phyloP scores from a whole-genome alignment of 1,284 basidiomycete species.

The Apiotrichum mycotoxinovorans region DNA sequence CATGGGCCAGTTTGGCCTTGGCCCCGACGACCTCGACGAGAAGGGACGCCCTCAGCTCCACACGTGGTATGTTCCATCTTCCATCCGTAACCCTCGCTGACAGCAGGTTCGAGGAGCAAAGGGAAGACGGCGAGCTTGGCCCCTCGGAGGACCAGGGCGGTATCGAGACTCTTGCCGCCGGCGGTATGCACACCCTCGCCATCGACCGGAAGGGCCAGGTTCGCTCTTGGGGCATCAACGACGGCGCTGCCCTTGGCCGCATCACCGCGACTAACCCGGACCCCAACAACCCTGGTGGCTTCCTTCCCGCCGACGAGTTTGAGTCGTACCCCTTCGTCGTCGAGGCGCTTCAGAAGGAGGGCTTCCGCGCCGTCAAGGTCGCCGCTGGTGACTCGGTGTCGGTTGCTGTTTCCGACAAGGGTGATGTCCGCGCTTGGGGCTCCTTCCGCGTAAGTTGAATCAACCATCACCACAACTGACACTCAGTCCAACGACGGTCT shows the following conservation, averaged over 20 bases:
- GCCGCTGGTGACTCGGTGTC: conserved; percentile 81
- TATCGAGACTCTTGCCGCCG: conserved; percentile 69
- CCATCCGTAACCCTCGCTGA: neutral
- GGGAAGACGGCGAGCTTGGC: conserved; percentile 45
- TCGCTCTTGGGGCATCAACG: conserved; percentile 87
- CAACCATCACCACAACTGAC: neutral
- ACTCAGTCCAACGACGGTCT: conserved; percentile 66
- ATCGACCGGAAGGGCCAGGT: conserved; percentile 77
- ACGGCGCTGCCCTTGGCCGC: conserved; percentile 86
- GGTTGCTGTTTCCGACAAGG: conserved; percentile 70
- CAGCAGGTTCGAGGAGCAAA: conserved; percentile 47
- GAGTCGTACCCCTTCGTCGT: conserved; percentile 72
- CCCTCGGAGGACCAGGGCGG: conserved; percentile 57
- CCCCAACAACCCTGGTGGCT: conserved; percentile 55
- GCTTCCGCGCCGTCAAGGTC: conserved; percentile 75
- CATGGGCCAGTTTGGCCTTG: conserved; percentile 83
- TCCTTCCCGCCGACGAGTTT: conserved; percentile 70
- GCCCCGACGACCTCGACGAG: conserved; percentile 63
- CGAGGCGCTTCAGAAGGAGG: conserved; percentile 64
- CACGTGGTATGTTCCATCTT: conserved; percentile 38
- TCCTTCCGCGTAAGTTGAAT: conserved; percentile 71
- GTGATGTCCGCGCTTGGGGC: conserved; percentile 84
- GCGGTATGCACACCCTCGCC: conserved; percentile 79
- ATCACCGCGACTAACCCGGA: conserved; percentile 68
- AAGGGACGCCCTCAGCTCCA: conserved; percentile 67